Conservation (phyloP, 257 asterid species). For the Solanum ahanhuiri region DNA sequence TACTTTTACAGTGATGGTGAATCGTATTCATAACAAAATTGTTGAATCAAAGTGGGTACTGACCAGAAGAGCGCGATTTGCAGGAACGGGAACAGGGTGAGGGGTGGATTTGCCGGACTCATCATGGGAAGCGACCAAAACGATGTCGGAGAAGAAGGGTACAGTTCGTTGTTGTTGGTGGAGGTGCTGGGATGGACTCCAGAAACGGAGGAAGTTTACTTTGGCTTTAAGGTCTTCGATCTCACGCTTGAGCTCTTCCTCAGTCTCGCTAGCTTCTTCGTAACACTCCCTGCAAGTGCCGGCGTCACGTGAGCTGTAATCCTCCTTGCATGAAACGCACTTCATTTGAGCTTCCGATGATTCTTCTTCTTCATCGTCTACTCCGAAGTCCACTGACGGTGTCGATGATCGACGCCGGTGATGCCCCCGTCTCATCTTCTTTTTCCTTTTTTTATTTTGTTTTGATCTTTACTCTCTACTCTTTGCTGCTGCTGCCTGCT, state of each 20-base stretch:
- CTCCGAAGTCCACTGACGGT: conserved; percentile 15
- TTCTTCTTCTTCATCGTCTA: conserved; percentile 22
- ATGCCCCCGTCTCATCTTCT: background rate
- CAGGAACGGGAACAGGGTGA: conserved; percentile 38
- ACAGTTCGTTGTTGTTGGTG: background rate
- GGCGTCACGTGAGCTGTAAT: conserved; percentile 42
- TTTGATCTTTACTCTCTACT: background rate
- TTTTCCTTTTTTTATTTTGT: background rate
- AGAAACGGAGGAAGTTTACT: conserved; percentile 64
- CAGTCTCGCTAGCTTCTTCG: conserved; percentile 90
- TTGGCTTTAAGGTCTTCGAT: conserved; percentile 74
- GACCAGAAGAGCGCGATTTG: conserved; percentile 74
- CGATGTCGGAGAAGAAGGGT: conserved; percentile 56
- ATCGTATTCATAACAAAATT: background rate
- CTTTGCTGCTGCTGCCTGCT: background rate
- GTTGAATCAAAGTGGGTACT: background rate
- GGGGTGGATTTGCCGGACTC: conserved; percentile 16
- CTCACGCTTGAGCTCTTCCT: conserved; percentile 81
- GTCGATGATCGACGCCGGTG: conserved; percentile 17
- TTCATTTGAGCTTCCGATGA: conserved; percentile 30
- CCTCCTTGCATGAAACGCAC: conserved; percentile 78
- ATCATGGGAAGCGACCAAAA: conserved; percentile 51
- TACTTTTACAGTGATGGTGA: background rate
- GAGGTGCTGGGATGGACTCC: conserved; percentile 3
- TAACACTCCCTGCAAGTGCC: conserved; percentile 95